Base-by-base conservation (phyloP, 345 rosid species). In the Xanthoceras sorbifolium region DNA sequence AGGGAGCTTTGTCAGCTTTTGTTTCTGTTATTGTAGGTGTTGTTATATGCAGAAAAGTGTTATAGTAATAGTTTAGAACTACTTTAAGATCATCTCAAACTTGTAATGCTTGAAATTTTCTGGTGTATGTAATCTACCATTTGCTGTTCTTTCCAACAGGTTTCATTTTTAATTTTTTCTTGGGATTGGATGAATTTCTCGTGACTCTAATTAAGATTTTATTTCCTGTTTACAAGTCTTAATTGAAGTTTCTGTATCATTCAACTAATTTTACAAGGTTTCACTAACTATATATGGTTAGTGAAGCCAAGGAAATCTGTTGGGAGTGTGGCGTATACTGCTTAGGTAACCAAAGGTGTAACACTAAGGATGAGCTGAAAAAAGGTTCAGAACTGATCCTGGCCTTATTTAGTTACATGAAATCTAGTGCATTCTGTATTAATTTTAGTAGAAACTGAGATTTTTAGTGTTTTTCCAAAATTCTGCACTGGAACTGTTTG, bases 1-100 rank as follows among this genome's bases (percentile, higher is more conserved):
- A 88, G 32, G 97, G 97, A 82, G 94, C 86, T 59, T 48, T 91
- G 42, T 73, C 87, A 12, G 85, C 86, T 46, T 75, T 92, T 66
- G 74, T 84, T 76, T 90, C 85, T 9, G 75, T 89, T 26, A 42
- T 76, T 31, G 29, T 81, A 11, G 97, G 87, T 28, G 87, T 90
- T 69, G 73, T 87, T 78, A 82, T 75, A n/a, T 69, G 79, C 77
- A 87, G 80, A 79, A 88, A 84, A 50, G n/a, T 84, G 44, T 83
- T 50, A 46, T 44, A 25, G 54, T 50, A 44, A 61, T 48, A 54
- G 42, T 44, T 76, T 65, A 66, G 48, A 76, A 60, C 26, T 29
- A 54, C 1, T 22, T 18, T 9, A 28, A 32, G 42, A 62, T 28
- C 28, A n/a, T 64, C 79, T 34, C 18, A 31, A 64, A 57, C 66